phyloP scores from a whole-genome alignment of 768 basidiomycete species.

The Trametes gibbosa region DNA sequence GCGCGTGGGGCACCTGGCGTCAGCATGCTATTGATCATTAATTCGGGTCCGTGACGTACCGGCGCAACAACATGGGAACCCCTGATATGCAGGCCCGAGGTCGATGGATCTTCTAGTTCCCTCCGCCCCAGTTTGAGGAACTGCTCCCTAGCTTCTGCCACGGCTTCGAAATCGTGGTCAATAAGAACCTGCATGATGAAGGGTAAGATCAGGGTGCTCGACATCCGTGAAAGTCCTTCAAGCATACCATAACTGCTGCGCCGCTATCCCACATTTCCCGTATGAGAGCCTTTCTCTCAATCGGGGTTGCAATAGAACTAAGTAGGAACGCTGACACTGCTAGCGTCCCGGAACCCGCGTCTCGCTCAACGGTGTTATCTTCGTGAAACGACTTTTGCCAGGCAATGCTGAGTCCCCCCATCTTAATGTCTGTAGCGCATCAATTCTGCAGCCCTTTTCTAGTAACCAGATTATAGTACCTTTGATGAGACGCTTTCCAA shows the following conservation, averaged over 20 bases:
- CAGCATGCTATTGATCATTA: slow-evolving; percentile 1
- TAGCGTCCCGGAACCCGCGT: slow-evolving; percentile 50
- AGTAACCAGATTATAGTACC: slow-evolving; percentile 36
- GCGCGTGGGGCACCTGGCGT: slow-evolving; percentile 8
- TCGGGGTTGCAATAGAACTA: slow-evolving; percentile 61
- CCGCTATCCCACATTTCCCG: slow-evolving; percentile 92
- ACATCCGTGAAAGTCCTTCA: background rate
- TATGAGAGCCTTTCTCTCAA: slow-evolving; percentile 63
- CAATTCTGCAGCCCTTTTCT: slow-evolving; percentile 10
- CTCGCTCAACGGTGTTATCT: slow-evolving; percentile 39
- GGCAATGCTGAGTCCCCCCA: slow-evolving; percentile 42
- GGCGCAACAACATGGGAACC: slow-evolving; percentile 89
- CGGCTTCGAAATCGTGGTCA: slow-evolving; percentile 79
- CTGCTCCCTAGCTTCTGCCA: slow-evolving; percentile 76
- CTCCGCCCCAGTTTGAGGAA: slow-evolving; percentile 62
- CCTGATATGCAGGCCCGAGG: slow-evolving; percentile 33
- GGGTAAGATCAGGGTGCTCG: background rate
- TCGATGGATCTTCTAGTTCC: slow-evolving; percentile 50
- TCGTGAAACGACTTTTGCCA: slow-evolving; percentile 61
- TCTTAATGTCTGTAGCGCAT: slow-evolving; percentile 41
- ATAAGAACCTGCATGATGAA: slow-evolving; percentile 61
- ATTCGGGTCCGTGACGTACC: slow-evolving; percentile 42
- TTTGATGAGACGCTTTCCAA: slow-evolving; percentile 62
- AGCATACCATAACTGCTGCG: slow-evolving; percentile 71
- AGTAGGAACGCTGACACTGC: slow-evolving; percentile 87